Percentiles rank a stretch among this genome's conserved stretches.
These are phyloP conservation scores for Solanum etuberosum DNA, from an alignment of 257 asterid genomes.

Conservation along the genomic window DNA sequence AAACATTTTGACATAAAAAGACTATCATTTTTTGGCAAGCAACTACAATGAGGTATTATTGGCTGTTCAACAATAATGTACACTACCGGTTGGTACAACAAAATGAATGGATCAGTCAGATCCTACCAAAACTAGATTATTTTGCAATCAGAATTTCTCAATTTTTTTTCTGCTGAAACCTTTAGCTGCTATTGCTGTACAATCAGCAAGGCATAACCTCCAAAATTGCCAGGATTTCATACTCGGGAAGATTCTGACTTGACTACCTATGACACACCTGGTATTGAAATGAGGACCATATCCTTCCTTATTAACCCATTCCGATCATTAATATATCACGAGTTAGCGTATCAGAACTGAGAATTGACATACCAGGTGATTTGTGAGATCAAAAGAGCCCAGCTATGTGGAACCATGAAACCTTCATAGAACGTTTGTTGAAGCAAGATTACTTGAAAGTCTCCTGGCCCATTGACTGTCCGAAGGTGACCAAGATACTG, in stretches of 20 bases:
- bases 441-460: constrained; percentile 31
- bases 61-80: background rate
- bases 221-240: background rate
- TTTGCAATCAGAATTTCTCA: background rate
- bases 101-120: background rate
- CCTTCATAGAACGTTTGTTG: constrained; percentile 5
- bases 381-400: background rate
- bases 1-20: background rate
- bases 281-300: background rate
- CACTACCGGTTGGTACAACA: background rate
- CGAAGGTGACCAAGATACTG: constrained; percentile 52
- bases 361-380: background rate
- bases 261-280: background rate
- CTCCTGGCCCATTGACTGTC: constrained; percentile 67
- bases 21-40: background rate
- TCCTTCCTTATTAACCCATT: background rate
- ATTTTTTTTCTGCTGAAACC: background rate
- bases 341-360: background rate
- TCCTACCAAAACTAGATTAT: background rate
- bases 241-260: background rate
- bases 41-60: background rate
- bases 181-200: background rate
- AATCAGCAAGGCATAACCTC: background rate
- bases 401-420: background rate
- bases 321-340: background rate